These are phyloP conservation scores for Aspergillus brunneoviolaceus DNA, from an alignment of 2,329 filamentous ascomycete genomes.

Conservation along the genomic window DNA sequence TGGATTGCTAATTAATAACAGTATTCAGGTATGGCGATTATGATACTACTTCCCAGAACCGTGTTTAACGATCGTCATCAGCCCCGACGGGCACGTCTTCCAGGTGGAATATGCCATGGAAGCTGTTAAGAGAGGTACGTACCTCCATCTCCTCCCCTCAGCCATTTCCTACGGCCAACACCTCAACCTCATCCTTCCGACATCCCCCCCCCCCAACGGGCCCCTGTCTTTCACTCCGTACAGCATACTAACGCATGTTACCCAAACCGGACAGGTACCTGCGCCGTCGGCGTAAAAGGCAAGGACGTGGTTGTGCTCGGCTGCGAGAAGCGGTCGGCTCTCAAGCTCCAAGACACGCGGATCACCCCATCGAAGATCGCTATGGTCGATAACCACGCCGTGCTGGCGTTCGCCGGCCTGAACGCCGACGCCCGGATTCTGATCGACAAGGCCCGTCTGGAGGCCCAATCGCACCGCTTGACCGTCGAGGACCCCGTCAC, in stretches of 20 bases:
- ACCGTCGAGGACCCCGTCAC: slow-evolving; percentile 96
- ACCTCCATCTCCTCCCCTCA: slow-evolving; percentile 10
- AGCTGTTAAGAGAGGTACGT: slow-evolving; percentile 90
- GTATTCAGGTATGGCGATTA: slow-evolving; percentile 70
- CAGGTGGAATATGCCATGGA: slow-evolving; percentile 99
- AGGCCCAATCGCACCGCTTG: slow-evolving; percentile 94
- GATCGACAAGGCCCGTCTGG: slow-evolving; percentile 94
- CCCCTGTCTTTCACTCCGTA: background rate
- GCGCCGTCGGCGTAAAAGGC: slow-evolving; percentile 96
- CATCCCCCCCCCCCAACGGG: too few species aligned
- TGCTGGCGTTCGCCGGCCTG: slow-evolving; percentile 92
- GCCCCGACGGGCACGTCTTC: slow-evolving; percentile 98
- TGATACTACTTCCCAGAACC: slow-evolving; percentile 14
- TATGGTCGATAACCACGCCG: slow-evolving; percentile 91
- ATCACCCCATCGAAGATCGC: slow-evolving; percentile 99
- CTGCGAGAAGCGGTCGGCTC: slow-evolving; percentile 97
- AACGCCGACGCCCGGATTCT: slow-evolving; percentile 98
- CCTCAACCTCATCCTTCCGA: background rate
- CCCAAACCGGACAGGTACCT: slow-evolving; percentile 67
- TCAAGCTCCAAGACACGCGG: slow-evolving; percentile 98
- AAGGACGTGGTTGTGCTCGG: slow-evolving; percentile 90
- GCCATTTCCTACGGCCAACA: background rate
- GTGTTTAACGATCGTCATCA: slow-evolving; percentile 54
- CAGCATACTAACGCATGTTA: slow-evolving; percentile 24
- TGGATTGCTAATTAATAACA: slow-evolving; percentile 50